Conservation (phyloP, 352 stramenopile genomes). For the Stramenopiles sp. region DNA sequence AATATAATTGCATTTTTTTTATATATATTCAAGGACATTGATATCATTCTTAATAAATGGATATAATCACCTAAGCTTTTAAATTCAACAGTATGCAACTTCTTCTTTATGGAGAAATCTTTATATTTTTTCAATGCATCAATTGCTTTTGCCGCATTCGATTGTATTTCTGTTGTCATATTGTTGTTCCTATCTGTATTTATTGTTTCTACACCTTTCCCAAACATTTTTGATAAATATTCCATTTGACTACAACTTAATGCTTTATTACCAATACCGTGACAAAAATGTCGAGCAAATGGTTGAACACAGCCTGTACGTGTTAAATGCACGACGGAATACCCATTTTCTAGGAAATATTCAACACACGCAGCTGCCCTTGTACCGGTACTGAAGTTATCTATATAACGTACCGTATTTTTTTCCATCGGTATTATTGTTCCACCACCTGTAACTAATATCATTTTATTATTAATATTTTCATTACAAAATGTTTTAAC, state of each 20-base stretch:
- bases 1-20: constrained; percentile 58
- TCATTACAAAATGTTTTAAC: no score
- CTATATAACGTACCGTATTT: constrained; percentile 82
- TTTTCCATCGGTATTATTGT: constrained; percentile 81
- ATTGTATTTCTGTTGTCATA: constrained; percentile 8
- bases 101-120: constrained; percentile 23
- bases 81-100: constrained; percentile 67
- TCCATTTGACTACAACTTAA: neutral
- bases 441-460: constrained; percentile 77
- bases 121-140: constrained; percentile 34
- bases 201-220: neutral
- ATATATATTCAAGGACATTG: constrained; percentile 33
- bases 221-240: neutral
- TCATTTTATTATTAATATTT: constrained; percentile 29
- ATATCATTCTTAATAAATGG: constrained; percentile 56
- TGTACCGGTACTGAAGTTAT: constrained; percentile 90
- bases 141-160: constrained; percentile 18
- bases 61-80: constrained; percentile 90
- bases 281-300: constrained; percentile 50
- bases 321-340: constrained; percentile 87
- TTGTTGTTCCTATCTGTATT: neutral
- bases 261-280: no score
- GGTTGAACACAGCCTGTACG: constrained; percentile 54
- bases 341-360: constrained; percentile 72
- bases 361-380: constrained; percentile 50